Evolutionary conservation across 2,329 filamentous ascomycete species (phyloP), one percentile per base, ranked within the genome.

Genomic region (Exophiala sideris): DNA sequence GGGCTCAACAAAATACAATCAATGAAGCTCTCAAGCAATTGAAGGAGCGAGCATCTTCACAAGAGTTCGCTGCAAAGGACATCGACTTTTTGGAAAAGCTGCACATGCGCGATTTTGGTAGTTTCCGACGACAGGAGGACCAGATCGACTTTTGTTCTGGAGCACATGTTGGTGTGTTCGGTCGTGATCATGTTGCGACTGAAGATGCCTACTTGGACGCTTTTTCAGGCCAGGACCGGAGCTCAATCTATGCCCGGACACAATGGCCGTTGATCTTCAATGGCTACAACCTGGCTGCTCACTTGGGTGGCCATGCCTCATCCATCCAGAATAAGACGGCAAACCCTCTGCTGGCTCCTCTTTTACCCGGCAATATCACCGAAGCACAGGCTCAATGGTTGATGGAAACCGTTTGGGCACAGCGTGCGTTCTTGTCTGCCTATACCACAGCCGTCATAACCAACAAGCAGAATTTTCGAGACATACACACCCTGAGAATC

Each of bases 321-420:
- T 46, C 56, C 50, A 48, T 62, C 45, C 65, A 69, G 40, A 35
- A 29, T 20, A 50, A 54, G 21, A 48, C 54, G 32, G 57, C 36
- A 62, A 64, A 50, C 55, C 61, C 52, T 57, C 59, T 44, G 60
- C 63, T 54, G 59, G 65, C 58, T 49, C 65, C 69, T 3, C 66
- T 85, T n/a, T 75, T 78, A 38, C 84, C 84, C 2, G 71, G 73
- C 2, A 71, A 73, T 32, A 75, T 88, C n/a, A 81, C 79, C 1
- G 75, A 75, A 54, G 75, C 80, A n/a, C 86, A 89, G 66, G 82
- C 79, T 48, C 84, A 87, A 67, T 84, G 86, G 81, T 69, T 89
- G 1, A 70, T 86, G 35, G 85, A 88, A 66, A 81, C 83, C 3
- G 80, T 84, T 48, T 87, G 85, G 82, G 84, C 84, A 5, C 84